Base-by-base conservation (phyloP, 2,329 filamentous ascomycete species). In the Fusarium caatingaense region DNA sequence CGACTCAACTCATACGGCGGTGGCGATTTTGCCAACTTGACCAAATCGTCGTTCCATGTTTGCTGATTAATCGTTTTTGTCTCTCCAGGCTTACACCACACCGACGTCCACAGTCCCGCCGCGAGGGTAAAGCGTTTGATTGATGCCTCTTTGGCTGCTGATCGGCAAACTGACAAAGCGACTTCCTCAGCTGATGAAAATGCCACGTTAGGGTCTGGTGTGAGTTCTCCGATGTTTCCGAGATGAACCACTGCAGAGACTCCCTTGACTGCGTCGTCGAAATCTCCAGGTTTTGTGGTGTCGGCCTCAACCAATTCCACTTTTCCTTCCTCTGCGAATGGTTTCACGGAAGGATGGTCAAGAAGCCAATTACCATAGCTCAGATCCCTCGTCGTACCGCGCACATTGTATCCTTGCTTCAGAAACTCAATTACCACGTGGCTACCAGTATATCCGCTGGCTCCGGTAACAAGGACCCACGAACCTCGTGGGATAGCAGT, bases 391-490 rank as follows among this genome's bases (percentile, higher is more conserved):
- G 74, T 72, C 5, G 66, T 66, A 2, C 72, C 72, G 1, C 72
- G 71, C 4, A 74, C 72, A 7, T 74, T 72, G 42, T 64, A 74
- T 1, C 59, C 72, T 11, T 59, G 64, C 8, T 60, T 72, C 2
- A 74, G 46, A 1, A 74, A 41, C 21, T 74, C 72, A 5, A 64
- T 72, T 0, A 66, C 66, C 13, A 74, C 64, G 28, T 74, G 72
- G 25, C 71, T 64, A 2, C 69, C 72, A 0, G 64, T 74, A 46
- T 74, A 60, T 10, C 72, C 63, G 15, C 71, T 74, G 3, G 69
- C 71, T 51, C 56, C 72, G 2, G 66, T 72, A 5, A 74, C 71
- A 11, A 74, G 66, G 15, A 74, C 56, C 69, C 69, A 71, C 10
- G 72, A 74, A 3, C 66, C 69, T 18, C 53, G n/a, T 4, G 71